Evolutionary conservation across 768 basidiomycete genomes (phyloP), one percentile per base, ranked within the genome.

Genomic region (Auriscalpium orientale): DNA sequence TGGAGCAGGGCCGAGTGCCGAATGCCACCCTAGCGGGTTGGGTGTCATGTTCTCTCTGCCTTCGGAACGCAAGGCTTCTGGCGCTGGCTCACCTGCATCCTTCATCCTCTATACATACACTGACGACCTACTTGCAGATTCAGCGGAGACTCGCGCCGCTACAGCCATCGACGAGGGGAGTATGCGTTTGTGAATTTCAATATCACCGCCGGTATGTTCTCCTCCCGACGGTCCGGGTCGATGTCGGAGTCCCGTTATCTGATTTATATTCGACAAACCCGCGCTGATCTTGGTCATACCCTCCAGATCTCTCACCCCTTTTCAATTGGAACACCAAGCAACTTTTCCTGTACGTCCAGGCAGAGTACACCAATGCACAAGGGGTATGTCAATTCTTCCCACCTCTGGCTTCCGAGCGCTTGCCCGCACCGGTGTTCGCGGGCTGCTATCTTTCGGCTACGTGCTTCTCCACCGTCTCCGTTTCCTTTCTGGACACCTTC

Each of bases 301-400:
- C 20, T n/a, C 48, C 60, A 93, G 93, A 95, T 71, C 75, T 95
- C 5, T 74, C 80, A 9, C 82, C 93, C 12, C 76, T 95, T 34
- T 95, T 94, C 72, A 75, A 94, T 71, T 95, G 92, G 92, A 95
- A 95, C 70, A 95, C 93, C n/a, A 95, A 95, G 70, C 93, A 95
- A 66, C 66, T 95, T 11, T 95, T 95, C 68, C 68, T 95, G 12
- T 93, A 90, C 65, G 79, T 95, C 36, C 81, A 85, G 63, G 93
- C 89, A 0, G 91, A 95, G 68, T 95, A 93, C 66, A 77, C 76
- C 36, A 88, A 84, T 54, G 69, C 76, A 0, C 72, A 86, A 68
- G 84, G 89, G 48, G 92, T 92, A 67, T 72, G 89, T 70, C 18
- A 28, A 5, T 28, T 28, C 28, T 28, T 28, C 28, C 28, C 28